Conservation (phyloP, 140 eudicot species). For the Flaveria floridana region DNA sequence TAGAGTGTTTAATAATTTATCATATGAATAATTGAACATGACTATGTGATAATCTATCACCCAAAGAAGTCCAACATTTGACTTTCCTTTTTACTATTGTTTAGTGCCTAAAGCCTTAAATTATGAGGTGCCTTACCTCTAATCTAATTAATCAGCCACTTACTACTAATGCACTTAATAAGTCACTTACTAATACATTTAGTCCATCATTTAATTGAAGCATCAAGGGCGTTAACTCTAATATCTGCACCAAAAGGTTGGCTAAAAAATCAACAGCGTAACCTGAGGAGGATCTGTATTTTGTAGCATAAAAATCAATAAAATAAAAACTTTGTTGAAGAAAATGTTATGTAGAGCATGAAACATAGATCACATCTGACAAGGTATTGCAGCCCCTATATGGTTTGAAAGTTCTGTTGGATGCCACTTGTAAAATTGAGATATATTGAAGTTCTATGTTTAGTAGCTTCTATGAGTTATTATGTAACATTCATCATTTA, state of each 20-base stretch:
- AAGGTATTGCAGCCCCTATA: constrained; percentile 11
- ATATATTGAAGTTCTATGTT: not conserved
- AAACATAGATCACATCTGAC: constrained; percentile 13
- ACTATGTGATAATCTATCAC: too few species aligned
- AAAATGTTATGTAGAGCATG: not conserved
- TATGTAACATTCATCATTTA: not conserved
- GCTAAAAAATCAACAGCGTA: not conserved
- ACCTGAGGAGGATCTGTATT: constrained; percentile 9
- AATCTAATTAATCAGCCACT: too few species aligned
- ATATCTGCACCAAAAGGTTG: not conserved
- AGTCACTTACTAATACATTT: too few species aligned
- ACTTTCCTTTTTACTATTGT: too few species aligned
- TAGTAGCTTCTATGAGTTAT: not conserved
- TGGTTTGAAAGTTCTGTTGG: constrained; percentile 24
- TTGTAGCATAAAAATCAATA: not conserved
- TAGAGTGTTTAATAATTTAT: not conserved
- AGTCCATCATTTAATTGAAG: too few species aligned
- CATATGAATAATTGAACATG: too few species aligned
- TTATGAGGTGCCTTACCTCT: too few species aligned
- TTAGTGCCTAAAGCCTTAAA: too few species aligned
- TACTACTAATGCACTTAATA: too few species aligned
- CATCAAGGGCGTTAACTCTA: not conserved
- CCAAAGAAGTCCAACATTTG: too few species aligned
- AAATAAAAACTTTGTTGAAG: not conserved
- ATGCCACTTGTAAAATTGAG: constrained; percentile 10